A percentile compares a stretch with the other conserved stretches of the same genome.
These are phyloP conservation scores for Xanthoparmelia taractica DNA, from an alignment of 495 filamentous ascomycete genomes.

Conservation along the genomic window DNA sequence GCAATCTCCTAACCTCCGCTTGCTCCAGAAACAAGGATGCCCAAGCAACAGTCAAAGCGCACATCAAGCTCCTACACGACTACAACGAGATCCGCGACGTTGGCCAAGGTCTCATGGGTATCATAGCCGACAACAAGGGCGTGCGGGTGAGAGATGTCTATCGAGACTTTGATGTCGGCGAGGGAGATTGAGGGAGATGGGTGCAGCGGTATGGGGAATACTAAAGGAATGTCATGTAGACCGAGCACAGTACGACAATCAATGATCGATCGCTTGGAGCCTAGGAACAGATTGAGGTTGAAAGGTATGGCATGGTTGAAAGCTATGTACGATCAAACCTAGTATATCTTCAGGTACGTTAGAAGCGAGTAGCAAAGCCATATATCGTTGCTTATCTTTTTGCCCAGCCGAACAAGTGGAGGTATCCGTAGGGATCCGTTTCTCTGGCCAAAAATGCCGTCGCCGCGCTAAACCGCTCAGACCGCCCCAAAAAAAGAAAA, in stretches of 20 bases:
- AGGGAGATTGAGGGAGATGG: constrained; percentile 33
- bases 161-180: constrained; percentile 45
- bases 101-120: constrained; percentile 61
- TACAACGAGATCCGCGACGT: constrained; percentile 78
- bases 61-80: constrained; percentile 61
- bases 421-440: too few species aligned
- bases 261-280: background rate
- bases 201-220: too few species aligned
- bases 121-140: constrained; percentile 64
- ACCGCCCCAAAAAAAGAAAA: too few species aligned
- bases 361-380: constrained; percentile 2
- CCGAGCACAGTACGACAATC: too few species aligned
- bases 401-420: background rate
- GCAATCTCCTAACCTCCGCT: constrained; percentile 4
- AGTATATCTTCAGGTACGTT: constrained; percentile 6
- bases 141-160: constrained; percentile 56
- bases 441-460: constrained; percentile 1
- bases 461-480: constrained; percentile 11
- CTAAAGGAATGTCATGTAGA: background rate
- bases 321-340: background rate
- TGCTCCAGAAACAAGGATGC: constrained; percentile 27
- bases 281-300: background rate
- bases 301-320: background rate
- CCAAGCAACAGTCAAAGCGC: constrained; percentile 47
- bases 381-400: background rate